A percentile compares a stretch with the other conserved stretches of the same genome.
Conservation (phyloP, 192 early-diverging fungal genomes). For the Tieghemiomyces parasiticus region DNA sequence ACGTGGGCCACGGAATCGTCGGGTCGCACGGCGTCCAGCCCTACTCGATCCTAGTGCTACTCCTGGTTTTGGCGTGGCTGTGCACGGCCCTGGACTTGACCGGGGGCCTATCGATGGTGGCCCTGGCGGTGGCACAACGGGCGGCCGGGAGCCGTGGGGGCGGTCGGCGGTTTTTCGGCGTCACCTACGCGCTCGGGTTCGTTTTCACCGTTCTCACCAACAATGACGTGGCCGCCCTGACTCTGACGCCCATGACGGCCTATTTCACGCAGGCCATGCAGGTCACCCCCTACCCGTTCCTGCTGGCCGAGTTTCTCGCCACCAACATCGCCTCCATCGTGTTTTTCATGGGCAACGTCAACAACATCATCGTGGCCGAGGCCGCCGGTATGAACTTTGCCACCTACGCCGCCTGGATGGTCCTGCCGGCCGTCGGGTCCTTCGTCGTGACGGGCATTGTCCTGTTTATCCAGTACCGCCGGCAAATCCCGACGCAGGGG, state of each 20-base stretch:
- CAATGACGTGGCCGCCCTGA: conserved; percentile 82
- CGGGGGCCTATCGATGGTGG: conserved; percentile 58
- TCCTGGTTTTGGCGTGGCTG: conserved; percentile 76
- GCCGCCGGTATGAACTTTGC: conserved; percentile 57
- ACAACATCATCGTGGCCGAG: conserved; percentile 72
- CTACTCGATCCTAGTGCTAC: conserved; percentile 65
- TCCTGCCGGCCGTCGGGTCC: conserved; percentile 44
- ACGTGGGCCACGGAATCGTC: no score
- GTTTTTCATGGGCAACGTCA: conserved; percentile 78
- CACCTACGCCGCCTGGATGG: conserved; percentile 75
- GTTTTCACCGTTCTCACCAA: conserved; percentile 60
- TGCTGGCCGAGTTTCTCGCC: conserved; percentile 65
- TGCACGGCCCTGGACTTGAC: conserved; percentile 74
- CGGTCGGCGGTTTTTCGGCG: conserved; percentile 46
- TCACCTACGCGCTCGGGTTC: conserved; percentile 52
- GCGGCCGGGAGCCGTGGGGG: conserved; percentile 37
- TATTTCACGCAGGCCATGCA: conserved; percentile 53
- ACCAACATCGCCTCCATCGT: conserved; percentile 72
- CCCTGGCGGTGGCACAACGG: conserved; percentile 53
- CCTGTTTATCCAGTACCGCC: no score
- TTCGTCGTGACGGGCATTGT: conserved; percentile 34
- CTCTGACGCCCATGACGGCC: conserved; percentile 62
- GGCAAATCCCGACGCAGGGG: no score
- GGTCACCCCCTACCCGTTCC: conserved; percentile 44
- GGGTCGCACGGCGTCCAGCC: no score